phyloP scores from a whole-genome alignment of 2,329 filamentous ascomycete genomes.

The Orbilia javanica region DNA sequence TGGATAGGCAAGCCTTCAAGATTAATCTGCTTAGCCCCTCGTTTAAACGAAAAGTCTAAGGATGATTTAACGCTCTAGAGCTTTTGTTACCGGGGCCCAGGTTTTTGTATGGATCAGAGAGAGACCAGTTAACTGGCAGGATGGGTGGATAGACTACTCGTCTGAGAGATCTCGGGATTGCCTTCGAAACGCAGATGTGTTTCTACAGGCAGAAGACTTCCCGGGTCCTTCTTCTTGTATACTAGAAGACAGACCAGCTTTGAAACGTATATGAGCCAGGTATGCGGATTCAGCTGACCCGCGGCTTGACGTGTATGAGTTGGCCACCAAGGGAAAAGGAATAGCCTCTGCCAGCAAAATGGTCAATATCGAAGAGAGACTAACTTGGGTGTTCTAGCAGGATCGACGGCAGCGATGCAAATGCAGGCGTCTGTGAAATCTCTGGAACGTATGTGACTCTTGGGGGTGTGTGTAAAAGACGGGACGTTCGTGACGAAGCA shows the following conservation, averaged over 20 bases:
- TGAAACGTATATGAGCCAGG: constrained; percentile 39
- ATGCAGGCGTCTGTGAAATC: constrained; percentile 52
- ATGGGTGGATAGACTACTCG: constrained; percentile 51
- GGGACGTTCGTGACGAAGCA: constrained; percentile 53
- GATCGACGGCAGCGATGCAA: constrained; percentile 57
- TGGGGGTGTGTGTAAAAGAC: constrained; percentile 33
- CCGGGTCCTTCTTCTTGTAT: constrained; percentile 50
- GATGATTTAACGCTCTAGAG: constrained; percentile 48
- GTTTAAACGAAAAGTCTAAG: constrained; percentile 55
- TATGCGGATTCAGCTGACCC: constrained; percentile 58
- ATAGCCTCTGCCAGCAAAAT: constrained; percentile 50
- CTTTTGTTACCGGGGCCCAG: constrained; percentile 33
- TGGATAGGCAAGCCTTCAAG: constrained; percentile 55
- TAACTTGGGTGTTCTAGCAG: constrained; percentile 42
- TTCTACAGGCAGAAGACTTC: constrained; percentile 50
- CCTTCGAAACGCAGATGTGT: constrained; percentile 55
- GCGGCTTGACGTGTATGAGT: constrained; percentile 58
- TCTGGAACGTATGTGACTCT: constrained; percentile 29
- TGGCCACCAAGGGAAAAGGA: constrained; percentile 51
- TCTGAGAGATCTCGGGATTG: constrained; percentile 49
- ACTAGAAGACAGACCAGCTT: constrained; percentile 33
- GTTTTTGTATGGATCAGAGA: constrained; percentile 46
- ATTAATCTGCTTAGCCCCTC: constrained; percentile 58
- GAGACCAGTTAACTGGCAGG: constrained; percentile 54
- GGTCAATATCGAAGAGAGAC: constrained; percentile 46